Base-by-base conservation (phyloP, 208 protist species). In the Phytomonas sp. region DNA sequence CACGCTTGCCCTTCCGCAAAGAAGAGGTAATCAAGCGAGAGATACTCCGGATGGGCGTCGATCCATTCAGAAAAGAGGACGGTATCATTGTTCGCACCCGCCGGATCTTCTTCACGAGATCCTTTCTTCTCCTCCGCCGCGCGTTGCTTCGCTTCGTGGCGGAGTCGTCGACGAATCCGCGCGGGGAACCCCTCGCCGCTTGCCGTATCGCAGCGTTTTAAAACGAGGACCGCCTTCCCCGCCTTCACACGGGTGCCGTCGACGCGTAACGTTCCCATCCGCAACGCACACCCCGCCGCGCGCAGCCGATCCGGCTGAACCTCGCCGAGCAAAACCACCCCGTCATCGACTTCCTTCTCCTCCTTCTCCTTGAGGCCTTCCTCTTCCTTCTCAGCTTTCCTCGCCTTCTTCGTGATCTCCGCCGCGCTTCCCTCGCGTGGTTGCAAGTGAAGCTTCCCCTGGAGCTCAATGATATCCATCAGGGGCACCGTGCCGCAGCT, bases 391-490 rank as follows among this genome's bases (percentile, higher is more conserved):
- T 36, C 9, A 62, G 60, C 4, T 9, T 9, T 62, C 29, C 9
- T 62, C 9, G 29, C 30, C 60, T 62, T n/a, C n/a, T n/a, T n/a
- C n/a, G n/a, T n/a, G n/a, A n/a, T n/a, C n/a, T n/a, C n/a, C n/a
- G n/a, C n/a, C n/a, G n/a, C n/a, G n/a, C n/a, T n/a, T n/a, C n/a
- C n/a, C n/a, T n/a, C n/a, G n/a, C n/a, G n/a, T n/a, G 40, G 7
- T 20, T 51, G 40, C 9, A 51, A 2, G 40, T 51, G 13, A 28
- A 92, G 74, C 62, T 76, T 78, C 17, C 87, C 87, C 51, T 92
- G 87, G 23, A 92, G 65, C 62, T 92, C 83, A n/a, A 92, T 70
- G 34, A 92, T 78, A 68, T 85, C 69, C 82, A 92, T 88, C 51
- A 82, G 70, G 4, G 77, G 79, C 72, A 92, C 31, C 3, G 72